phyloP scores from a whole-genome alignment of 2,329 filamentous ascomycete genomes.

The Aspergillaceae sp. region DNA sequence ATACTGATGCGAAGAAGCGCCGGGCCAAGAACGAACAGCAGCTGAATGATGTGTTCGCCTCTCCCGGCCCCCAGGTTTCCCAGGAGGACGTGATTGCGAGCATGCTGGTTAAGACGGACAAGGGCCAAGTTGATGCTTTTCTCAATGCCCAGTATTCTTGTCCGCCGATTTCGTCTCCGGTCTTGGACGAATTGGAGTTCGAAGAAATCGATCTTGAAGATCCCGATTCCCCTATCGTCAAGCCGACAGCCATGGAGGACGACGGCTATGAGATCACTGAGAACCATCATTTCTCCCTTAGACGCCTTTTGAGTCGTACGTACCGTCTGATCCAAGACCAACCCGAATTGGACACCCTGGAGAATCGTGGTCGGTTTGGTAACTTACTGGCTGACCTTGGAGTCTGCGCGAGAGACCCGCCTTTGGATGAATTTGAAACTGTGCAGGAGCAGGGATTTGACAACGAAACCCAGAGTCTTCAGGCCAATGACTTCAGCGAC shows the following conservation, averaged over 20 bases:
- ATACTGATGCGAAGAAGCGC: conserved; percentile 7
- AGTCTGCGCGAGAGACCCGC: conserved; percentile 1
- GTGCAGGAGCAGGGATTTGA: conserved; percentile 1
- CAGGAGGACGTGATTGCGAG: conserved; percentile 4
- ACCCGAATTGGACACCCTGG: conserved; percentile 13
- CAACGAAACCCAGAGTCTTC: conserved; percentile 5
- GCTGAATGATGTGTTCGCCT: conserved; percentile 13
- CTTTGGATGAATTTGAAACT: not conserved
- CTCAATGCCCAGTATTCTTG: not conserved
- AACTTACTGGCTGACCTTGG: conserved; percentile 8
- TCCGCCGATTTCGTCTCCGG: not conserved
- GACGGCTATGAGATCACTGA: conserved; percentile 4
- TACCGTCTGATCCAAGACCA: conserved; percentile 7
- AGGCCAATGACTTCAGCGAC: not conserved
- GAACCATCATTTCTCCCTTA: conserved; percentile 7
- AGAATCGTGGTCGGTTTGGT: conserved; percentile 10
- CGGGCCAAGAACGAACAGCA: conserved; percentile 7
- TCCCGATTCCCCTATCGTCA: conserved; percentile 5
- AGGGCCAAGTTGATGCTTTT: not conserved
- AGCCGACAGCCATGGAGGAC: conserved; percentile 1
- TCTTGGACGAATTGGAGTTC: not conserved
- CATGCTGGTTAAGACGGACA: conserved; percentile 6
- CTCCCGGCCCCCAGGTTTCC: conserved; percentile 1
- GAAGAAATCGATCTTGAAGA: not conserved
- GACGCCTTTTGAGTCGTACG: conserved; percentile 7